phyloP scores from a whole-genome alignment of 2,329 filamentous ascomycete genomes.

The Trichoderma brevicompactum region DNA sequence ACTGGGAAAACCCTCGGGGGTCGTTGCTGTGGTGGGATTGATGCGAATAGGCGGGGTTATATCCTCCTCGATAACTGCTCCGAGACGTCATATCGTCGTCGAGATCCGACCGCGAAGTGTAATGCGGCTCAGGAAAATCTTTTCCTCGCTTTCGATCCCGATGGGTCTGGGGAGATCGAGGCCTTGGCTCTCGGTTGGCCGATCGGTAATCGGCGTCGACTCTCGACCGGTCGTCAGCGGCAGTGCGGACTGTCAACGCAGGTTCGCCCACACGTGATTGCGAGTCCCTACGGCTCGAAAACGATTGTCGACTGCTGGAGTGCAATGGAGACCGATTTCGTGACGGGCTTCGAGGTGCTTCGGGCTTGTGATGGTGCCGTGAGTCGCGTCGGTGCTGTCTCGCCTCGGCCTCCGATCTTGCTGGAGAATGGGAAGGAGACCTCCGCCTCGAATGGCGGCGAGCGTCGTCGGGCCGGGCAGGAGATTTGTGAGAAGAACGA shows the following conservation, averaged over 20 bases:
- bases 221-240: conserved; percentile 29
- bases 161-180: conserved; percentile 38
- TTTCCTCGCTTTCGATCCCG: conserved; percentile 40
- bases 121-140: conserved; percentile 39
- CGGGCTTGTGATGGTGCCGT: conserved; percentile 31
- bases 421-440: conserved; percentile 37
- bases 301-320: conserved; percentile 19
- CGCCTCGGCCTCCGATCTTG: conserved; percentile 35
- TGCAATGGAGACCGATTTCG: conserved; percentile 29
- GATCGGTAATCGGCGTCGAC: conserved; percentile 34
- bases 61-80: conserved; percentile 49
- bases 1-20: conserved; percentile 45
- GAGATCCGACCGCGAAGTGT: conserved; percentile 54
- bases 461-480: conserved; percentile 34
- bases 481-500: conserved; percentile 38
- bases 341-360: conserved; percentile 25
- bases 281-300: conserved; percentile 27
- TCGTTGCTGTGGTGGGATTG: conserved; percentile 47
- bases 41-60: conserved; percentile 45
- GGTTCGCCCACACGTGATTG: conserved; percentile 35
- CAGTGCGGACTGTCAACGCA: conserved; percentile 30
- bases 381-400: conserved; percentile 36
- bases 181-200: conserved; percentile 34
- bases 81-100: conserved; percentile 57
- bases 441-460: conserved; percentile 33